Evolutionary conservation across 768 basidiomycete species (phyloP), one percentile per base, ranked within the genome.

Genomic region (Ramaria sp.): DNA sequence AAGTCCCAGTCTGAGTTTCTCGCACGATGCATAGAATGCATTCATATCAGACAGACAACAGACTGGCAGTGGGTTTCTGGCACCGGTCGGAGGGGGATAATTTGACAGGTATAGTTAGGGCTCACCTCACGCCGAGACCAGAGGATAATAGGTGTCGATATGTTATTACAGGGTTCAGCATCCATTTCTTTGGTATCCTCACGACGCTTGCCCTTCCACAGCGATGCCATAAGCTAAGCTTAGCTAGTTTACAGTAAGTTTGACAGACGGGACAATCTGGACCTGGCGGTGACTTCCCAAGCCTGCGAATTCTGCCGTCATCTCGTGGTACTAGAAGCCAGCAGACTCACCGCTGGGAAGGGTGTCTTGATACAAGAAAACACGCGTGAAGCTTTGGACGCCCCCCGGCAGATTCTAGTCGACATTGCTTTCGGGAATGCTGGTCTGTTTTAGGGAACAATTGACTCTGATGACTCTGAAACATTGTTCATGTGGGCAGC

Each of bases 271-370:
- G 20, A 13, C 7, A 27, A 49, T 4, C 4, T 17, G 41, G 11
- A 34, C 17, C 47, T 9, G 7, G 47, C 22, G 47, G 15, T 24
- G 15, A n/a, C 4, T 45, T 27, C 12, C n/a, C n/a, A n/a, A n/a
- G n/a, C n/a, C n/a, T 73, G 83, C 34, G 70, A 79, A 43, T 90
- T 96, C 1, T 90, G 87, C 64, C 81, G 78, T 6, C 78, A 88
- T 67, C 74, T 73, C 1, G 83, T 95, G 54, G 96, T 99, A 9
- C 75, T 99, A 59, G 98, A 99, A 74, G 96, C 93, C 9, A 86
- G 83, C 58, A 95, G 96, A 5, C 79, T 99, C 20, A 95, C 96
- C 1, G 91, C 79, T 6, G 96, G 96, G 13, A 98, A 99, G 67
- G 96, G 96, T 52, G 96, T 99, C 15, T 77, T 98, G 34, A 85